phyloP scores from a whole-genome alignment of 2,329 filamentous ascomycete genomes.

The Neopestalotiopsis clavispora region DNA sequence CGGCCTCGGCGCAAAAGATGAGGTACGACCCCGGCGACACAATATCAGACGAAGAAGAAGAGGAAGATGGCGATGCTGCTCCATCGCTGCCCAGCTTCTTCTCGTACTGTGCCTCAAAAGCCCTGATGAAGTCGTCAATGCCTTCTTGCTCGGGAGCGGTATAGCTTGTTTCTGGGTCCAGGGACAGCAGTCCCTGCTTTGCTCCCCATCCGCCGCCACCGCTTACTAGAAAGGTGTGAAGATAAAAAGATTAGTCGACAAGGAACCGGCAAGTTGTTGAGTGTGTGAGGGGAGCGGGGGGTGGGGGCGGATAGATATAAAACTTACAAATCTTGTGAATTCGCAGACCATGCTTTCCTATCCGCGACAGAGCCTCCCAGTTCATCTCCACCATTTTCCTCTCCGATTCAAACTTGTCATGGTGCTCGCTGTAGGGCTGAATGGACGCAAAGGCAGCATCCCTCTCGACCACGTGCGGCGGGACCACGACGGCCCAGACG shows the following conservation, averaged over 20 bases:
- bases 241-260: not conserved
- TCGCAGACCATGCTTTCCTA: conserved; percentile 41
- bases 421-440: conserved; percentile 28
- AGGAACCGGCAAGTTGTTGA: not conserved
- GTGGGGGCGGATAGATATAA: no score
- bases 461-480: conserved; percentile 38
- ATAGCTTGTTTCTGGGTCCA: conserved; percentile 71
- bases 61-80: conserved; percentile 27
- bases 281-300: no score
- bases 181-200: conserved; percentile 78
- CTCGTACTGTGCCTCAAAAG: conserved; percentile 44
- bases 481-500: conserved; percentile 76
- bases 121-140: conserved; percentile 58
- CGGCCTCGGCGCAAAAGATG: conserved; percentile 64
- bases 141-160: conserved; percentile 54
- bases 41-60: conserved; percentile 53
- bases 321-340: conserved; percentile 52
- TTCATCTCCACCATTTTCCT: conserved; percentile 28
- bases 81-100: not conserved
- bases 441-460: conserved; percentile 26
- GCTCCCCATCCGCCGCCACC: conserved; percentile 85
- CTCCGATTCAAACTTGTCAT: conserved; percentile 29
- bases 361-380: conserved; percentile 39
- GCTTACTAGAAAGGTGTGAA: conserved; percentile 56
- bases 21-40: conserved; percentile 68